phyloP scores from a whole-genome alignment of 2,329 filamentous ascomycete genomes.

The Akanthomyces lecanii region DNA sequence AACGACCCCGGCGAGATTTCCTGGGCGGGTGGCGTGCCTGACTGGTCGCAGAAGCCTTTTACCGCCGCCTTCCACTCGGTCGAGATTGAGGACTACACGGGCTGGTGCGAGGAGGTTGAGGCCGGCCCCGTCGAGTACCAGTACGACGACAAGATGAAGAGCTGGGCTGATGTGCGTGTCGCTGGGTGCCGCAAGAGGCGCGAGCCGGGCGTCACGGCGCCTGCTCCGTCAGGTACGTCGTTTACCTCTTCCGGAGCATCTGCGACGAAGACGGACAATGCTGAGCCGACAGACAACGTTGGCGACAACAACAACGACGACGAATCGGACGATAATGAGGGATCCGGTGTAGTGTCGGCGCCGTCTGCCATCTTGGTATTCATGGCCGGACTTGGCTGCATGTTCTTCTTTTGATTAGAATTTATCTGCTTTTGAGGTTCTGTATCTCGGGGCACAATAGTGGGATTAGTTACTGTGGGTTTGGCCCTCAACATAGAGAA shows the following conservation, averaged over 20 bases:
- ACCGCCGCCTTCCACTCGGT: conserved; percentile 25
- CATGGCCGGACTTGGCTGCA: not conserved
- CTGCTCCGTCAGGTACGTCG: conserved; percentile 13
- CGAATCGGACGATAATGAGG: not conserved
- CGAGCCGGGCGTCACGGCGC: conserved; percentile 14
- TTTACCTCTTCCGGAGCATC: not conserved
- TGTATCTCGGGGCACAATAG: not conserved
- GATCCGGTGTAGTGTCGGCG: not conserved
- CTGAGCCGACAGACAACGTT: conserved; percentile 10
- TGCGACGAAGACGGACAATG: not conserved
- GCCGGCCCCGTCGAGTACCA: conserved; percentile 24
- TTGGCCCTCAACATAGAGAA: no score
- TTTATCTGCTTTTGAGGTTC: no score
- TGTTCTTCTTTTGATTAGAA: not conserved
- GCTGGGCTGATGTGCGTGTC: conserved; percentile 30
- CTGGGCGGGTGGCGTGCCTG: conserved; percentile 59
- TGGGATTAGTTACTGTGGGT: not conserved
- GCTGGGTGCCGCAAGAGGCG: conserved; percentile 25
- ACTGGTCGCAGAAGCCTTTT: conserved; percentile 27
- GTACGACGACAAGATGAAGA: conserved; percentile 25
- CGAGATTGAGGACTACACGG: conserved; percentile 29
- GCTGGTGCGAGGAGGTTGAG: conserved; percentile 24
- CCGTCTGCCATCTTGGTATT: not conserved
- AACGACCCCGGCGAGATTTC: conserved; percentile 55
- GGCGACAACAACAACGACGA: not conserved